These are phyloP conservation scores for Exsudoporus frostii DNA, from an alignment of 768 basidiomycete genomes.

Conservation along the genomic window DNA sequence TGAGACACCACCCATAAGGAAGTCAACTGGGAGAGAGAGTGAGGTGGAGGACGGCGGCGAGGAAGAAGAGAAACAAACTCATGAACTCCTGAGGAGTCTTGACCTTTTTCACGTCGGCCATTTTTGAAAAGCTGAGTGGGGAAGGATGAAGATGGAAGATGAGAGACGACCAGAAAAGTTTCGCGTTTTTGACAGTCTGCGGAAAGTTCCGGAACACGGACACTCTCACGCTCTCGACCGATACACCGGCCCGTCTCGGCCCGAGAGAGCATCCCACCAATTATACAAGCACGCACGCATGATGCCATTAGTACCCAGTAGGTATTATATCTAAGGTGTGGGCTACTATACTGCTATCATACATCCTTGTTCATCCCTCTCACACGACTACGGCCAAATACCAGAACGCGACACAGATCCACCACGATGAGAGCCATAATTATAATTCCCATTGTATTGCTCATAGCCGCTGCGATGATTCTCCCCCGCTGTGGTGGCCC, in stretches of 20 bases:
- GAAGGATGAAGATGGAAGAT: constrained; percentile 44
- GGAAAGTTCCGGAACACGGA: constrained; percentile 29
- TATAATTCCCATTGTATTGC: constrained; percentile 23
- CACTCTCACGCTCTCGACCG: constrained; percentile 30
- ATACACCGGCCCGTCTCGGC: neutral
- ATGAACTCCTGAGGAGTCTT: constrained; percentile 93
- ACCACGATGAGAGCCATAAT: constrained; percentile 17
- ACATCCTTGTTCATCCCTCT: constrained; percentile 8
- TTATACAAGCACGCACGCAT: neutral
- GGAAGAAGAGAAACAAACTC: constrained; percentile 37
- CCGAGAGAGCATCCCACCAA: no score
- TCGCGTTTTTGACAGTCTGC: constrained; percentile 38
- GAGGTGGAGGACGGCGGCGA: neutral
- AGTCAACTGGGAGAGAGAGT: constrained; percentile 60
- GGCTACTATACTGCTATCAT: constrained; percentile 16
- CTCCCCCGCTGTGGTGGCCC: constrained; percentile 14
- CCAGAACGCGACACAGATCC: constrained; percentile 24
- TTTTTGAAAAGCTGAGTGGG: constrained; percentile 59
- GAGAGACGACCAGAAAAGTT: constrained; percentile 47
- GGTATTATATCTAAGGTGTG: constrained; percentile 18
- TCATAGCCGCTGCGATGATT: constrained; percentile 23
- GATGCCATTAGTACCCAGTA: constrained; percentile 7
- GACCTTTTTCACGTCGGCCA: constrained; percentile 80
- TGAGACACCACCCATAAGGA: constrained; percentile 96
- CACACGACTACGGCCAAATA: constrained; percentile 27